phyloP scores from a whole-genome alignment of 176 grass and related monocot genomes.

The Hyparrhenia diplandra region DNA sequence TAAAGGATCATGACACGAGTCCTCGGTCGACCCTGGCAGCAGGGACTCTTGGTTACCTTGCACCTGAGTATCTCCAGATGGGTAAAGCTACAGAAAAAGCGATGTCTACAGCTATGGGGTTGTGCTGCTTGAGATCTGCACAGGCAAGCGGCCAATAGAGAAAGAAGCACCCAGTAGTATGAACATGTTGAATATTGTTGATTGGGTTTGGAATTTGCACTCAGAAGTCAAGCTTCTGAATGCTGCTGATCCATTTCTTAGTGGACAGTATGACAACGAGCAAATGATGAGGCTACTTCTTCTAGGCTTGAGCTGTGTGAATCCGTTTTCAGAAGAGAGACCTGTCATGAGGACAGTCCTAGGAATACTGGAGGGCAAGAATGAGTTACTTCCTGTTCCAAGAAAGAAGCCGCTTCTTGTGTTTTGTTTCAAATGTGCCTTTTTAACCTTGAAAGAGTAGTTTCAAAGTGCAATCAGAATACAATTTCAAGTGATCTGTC shows the following conservation, averaged over 20 bases:
- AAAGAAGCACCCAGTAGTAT: conserved; percentile 24
- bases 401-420: conserved; percentile 45
- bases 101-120: conserved; percentile 60
- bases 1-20: conserved; percentile 42
- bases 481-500: conserved; percentile 43
- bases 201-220: conserved; percentile 47
- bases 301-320: conserved; percentile 53
- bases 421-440: conserved; percentile 37
- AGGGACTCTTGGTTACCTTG: conserved; percentile 54
- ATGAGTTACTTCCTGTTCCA: conserved; percentile 38
- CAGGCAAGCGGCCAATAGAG: conserved; percentile 36
- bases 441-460: conserved; percentile 36
- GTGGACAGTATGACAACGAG: conserved; percentile 42
- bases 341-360: conserved; percentile 48
- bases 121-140: conserved; percentile 58
- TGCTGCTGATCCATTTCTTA: conserved; percentile 35
- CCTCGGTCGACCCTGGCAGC: conserved; percentile 48
- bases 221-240: conserved; percentile 35
- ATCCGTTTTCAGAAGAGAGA: conserved; percentile 44
- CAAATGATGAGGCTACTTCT: conserved; percentile 49
- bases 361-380: conserved; percentile 30
- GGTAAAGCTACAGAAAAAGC: conserved; percentile 49
- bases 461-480: conserved; percentile 41
- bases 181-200: conserved; percentile 47
- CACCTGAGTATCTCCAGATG: conserved; percentile 53